Conservation (phyloP, 2,329 filamentous ascomycete genomes). For the Colletotrichum gigasporum region DNA sequence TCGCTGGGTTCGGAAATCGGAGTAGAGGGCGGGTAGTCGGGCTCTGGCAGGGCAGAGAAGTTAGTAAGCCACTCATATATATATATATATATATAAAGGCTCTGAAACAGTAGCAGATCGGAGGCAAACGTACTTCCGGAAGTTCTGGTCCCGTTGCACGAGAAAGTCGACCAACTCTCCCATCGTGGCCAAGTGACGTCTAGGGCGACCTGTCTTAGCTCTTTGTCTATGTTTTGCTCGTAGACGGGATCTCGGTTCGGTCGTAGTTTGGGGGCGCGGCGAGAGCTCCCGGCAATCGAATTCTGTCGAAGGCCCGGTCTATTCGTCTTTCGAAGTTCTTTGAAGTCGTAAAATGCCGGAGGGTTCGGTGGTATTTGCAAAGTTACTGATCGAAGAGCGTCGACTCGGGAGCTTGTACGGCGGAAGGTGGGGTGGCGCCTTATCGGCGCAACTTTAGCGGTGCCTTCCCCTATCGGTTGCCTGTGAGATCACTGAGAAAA, state of each 20-base stretch:
- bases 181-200: conserved; percentile 53
- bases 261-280: no score
- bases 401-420: not conserved
- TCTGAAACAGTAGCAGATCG: not conserved
- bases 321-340: no score
- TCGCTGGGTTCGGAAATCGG: conserved; percentile 81
- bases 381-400: not conserved
- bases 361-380: not conserved
- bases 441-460: conserved; percentile 7
- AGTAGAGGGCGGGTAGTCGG: conserved; percentile 86
- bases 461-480: conserved; percentile 26
- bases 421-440: conserved; percentile 11
- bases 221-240: not conserved
- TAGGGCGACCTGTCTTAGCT: not conserved
- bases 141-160: conserved; percentile 67
- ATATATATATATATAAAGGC: not conserved
- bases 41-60: conserved; percentile 57
- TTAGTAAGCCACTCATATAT: no score
- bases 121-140: conserved; percentile 60
- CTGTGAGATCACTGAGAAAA: conserved; percentile 20
- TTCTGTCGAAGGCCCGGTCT: no score
- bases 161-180: conserved; percentile 76
- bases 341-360: no score
- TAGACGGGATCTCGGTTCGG: no score
- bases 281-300: no score